Conservation (phyloP, 2,329 filamentous ascomycete species). For the Phyllosticta paracitricarpa region DNA sequence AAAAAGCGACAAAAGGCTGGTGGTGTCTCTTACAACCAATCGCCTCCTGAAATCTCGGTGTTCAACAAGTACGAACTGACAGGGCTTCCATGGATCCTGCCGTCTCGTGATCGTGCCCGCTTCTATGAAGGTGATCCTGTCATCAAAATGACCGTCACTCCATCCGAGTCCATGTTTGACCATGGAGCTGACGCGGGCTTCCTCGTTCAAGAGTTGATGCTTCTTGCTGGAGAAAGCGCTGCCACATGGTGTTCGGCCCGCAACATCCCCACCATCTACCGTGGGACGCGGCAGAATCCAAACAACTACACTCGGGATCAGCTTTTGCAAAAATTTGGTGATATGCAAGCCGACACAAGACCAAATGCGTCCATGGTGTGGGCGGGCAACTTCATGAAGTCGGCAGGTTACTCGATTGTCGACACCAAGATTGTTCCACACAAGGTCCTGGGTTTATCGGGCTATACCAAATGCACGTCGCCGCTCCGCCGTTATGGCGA, state of each 20-base stretch:
- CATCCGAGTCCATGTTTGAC: constrained; percentile 16
- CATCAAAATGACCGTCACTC: constrained; percentile 23
- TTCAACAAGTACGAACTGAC: constrained; percentile 21
- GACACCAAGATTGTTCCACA: constrained; percentile 41
- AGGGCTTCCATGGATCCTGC: constrained; percentile 33
- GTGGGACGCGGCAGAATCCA: constrained; percentile 28
- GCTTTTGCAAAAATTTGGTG: constrained; percentile 25
- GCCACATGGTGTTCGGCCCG: constrained; percentile 43
- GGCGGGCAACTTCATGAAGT: constrained; percentile 32
- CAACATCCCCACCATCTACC: constrained; percentile 41
- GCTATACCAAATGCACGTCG: constrained; percentile 50
- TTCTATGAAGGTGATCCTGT: constrained; percentile 35
- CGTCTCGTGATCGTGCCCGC: constrained; percentile 27
- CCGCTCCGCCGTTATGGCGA: constrained; percentile 52
- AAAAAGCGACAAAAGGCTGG: constrained; percentile 26
- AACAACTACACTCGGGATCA: constrained; percentile 9
- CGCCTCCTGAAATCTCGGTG: constrained; percentile 24
- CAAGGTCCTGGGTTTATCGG: constrained; percentile 39
- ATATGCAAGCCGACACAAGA: constrained; percentile 27
- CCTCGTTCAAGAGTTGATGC: constrained; percentile 39
- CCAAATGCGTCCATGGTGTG: constrained; percentile 26
- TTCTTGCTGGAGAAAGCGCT: constrained; percentile 43
- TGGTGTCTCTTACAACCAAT: constrained; percentile 25
- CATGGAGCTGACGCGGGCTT: constrained; percentile 15
- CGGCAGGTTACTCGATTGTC: constrained; percentile 33